Percentiles rank a stretch among this genome's conserved stretches.
Evolutionary conservation across 2,329 filamentous ascomycete species (phyloP).

Genomic region (Orbilia javanica): DNA sequence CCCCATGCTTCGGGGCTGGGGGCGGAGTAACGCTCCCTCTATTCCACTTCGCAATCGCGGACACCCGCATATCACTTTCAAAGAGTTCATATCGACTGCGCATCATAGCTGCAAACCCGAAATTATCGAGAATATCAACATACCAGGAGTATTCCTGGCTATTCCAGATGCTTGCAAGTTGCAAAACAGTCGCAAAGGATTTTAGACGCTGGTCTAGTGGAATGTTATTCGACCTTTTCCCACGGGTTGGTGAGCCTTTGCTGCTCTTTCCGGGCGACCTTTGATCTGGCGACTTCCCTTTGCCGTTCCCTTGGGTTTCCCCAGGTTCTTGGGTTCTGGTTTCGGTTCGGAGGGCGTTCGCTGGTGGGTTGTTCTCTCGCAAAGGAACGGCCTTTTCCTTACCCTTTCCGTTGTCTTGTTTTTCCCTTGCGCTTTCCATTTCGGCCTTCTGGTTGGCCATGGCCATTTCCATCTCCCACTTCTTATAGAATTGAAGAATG

Average conservation of each 20-base stretch:
- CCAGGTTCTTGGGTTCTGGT: not conserved
- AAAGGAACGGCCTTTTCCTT: not conserved
- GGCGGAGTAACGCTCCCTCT: too few species aligned
- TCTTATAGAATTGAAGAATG: not conserved
- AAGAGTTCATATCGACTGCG: conserved; percentile 1
- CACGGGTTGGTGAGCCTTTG: not conserved
- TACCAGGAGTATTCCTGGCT: conserved; percentile 22
- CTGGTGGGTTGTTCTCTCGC: not conserved
- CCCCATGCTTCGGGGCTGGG: too few species aligned
- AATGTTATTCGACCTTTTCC: not conserved
- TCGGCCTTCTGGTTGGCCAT: not conserved
- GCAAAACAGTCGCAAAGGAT: conserved; percentile 25
- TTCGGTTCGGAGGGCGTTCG: not conserved
- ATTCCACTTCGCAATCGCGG: not conserved
- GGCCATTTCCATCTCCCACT: not conserved
- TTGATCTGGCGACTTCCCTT: not conserved
- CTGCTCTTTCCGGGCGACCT: not conserved
- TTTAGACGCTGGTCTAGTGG: not conserved
- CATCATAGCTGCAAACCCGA: conserved; percentile 31
- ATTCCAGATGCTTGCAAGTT: conserved; percentile 41
- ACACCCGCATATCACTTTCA: not conserved
- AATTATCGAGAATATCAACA: not conserved
- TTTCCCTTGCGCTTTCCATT: not conserved
- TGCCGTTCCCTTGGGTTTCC: not conserved
- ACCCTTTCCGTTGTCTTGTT: not conserved